Conservation (phyloP, 2,329 filamentous ascomycete species). For the Penicillium decumbens region DNA sequence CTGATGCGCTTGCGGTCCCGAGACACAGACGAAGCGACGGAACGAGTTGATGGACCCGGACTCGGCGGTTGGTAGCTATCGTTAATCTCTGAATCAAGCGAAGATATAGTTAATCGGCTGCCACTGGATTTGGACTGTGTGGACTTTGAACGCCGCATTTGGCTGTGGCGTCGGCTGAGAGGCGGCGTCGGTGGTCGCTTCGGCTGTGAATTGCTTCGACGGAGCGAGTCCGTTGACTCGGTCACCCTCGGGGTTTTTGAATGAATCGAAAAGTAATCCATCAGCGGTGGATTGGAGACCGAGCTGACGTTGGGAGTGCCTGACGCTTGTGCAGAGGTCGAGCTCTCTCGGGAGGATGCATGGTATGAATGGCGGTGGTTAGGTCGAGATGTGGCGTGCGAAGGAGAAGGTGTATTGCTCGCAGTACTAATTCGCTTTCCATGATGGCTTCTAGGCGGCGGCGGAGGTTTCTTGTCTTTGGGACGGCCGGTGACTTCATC, state of each 20-base stretch:
- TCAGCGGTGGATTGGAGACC: slow-evolving; percentile 35
- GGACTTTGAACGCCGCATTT: slow-evolving; percentile 38
- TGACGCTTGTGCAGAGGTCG: slow-evolving; percentile 13
- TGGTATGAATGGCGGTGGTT: slow-evolving; percentile 27
- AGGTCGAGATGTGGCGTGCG: slow-evolving; percentile 23
- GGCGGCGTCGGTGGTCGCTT: slow-evolving; percentile 49
- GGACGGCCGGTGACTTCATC: slow-evolving; percentile 46
- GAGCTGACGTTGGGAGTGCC: slow-evolving; percentile 15
- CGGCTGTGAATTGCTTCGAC: slow-evolving; percentile 32
- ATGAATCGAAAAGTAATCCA: slow-evolving; percentile 35
- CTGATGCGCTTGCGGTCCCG: slow-evolving; percentile 20
- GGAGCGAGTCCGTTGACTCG: slow-evolving; percentile 22
- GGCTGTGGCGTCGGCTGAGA: slow-evolving; percentile 46
- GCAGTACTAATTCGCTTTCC: slow-evolving; percentile 63
- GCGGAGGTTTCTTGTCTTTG: slow-evolving; percentile 62
- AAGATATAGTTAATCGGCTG: slow-evolving; percentile 35
- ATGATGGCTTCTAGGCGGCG: slow-evolving; percentile 69
- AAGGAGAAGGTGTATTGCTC: slow-evolving; percentile 25
- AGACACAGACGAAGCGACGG: slow-evolving; percentile 8
- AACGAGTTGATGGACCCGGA: slow-evolving; percentile 23
- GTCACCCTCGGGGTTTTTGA: slow-evolving; percentile 11
- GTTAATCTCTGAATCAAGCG: slow-evolving; percentile 46
- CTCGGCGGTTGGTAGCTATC: slow-evolving; percentile 27
- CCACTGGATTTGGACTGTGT: slow-evolving; percentile 31
- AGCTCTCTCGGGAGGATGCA: slow-evolving; percentile 21